These are phyloP conservation scores for Thymus quinquecostatus DNA, from an alignment of 257 asterid species.

Conservation along the genomic window DNA sequence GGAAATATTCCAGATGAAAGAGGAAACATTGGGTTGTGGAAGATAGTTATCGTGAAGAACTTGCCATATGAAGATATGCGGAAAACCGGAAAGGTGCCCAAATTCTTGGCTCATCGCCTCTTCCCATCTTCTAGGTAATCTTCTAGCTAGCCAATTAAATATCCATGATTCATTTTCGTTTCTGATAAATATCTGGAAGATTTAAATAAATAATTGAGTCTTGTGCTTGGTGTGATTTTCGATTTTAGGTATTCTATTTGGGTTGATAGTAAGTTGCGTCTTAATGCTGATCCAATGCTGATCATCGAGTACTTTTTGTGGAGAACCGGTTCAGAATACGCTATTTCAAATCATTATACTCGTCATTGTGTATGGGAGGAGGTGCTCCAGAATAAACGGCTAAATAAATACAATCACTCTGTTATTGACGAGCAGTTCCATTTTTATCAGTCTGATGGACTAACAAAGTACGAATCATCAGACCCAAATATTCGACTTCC, in stretches of 20 bases:
- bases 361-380: constrained; percentile 99
- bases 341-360: constrained; percentile 84
- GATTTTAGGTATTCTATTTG: constrained; percentile 80
- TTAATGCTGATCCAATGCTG: constrained; percentile 79
- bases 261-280: constrained; percentile 96
- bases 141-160: constrained; percentile 24
- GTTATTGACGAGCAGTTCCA: constrained; percentile 84
- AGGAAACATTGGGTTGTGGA: constrained; percentile 87
- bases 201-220: constrained; percentile 24
- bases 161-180: constrained; percentile 25
- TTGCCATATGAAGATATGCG: constrained; percentile 83
- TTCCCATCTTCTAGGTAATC: constrained; percentile 92
- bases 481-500: constrained; percentile 65
- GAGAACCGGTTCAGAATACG: constrained; percentile 82
- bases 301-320: constrained; percentile 84
- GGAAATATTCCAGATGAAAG: constrained; percentile 71
- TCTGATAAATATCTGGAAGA: constrained; percentile 15
- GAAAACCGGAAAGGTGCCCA: constrained; percentile 95
- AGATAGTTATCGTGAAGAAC: constrained; percentile 69
- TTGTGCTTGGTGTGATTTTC: constrained; percentile 27
- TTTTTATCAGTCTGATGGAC: constrained; percentile 84
- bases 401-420: constrained; percentile 81
- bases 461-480: constrained; percentile 73
- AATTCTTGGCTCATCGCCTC: constrained; percentile 84
- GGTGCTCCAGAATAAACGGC: constrained; percentile 83